These are phyloP conservation scores for Ceratocystis diversiconidia DNA, from an alignment of 2,329 filamentous ascomycete species.

Conservation along the genomic window DNA sequence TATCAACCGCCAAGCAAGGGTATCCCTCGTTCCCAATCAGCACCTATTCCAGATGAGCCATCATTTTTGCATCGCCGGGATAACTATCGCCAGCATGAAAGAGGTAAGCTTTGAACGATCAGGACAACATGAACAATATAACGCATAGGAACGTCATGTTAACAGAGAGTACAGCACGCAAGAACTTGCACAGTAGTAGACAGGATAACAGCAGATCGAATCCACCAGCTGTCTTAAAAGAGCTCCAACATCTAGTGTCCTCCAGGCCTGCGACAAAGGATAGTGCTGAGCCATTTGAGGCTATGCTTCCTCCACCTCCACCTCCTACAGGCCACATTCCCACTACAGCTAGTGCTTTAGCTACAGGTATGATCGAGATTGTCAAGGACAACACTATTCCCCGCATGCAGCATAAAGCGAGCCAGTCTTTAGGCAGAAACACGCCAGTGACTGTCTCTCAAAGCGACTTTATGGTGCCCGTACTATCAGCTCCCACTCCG, in stretches of 20 bases:
- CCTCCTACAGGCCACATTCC: constrained; percentile 30
- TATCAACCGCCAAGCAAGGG: constrained; percentile 41
- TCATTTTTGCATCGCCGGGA: neutral
- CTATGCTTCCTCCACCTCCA: constrained; percentile 44
- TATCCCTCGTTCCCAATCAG: constrained; percentile 49
- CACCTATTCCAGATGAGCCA: constrained; percentile 33
- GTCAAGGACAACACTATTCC: constrained; percentile 34
- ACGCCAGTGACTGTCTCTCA: constrained; percentile 25
- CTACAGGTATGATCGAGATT: constrained; percentile 48
- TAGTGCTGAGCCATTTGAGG: constrained; percentile 20
- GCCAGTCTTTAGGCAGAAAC: neutral
- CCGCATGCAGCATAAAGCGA: neutral
- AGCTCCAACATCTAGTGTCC: constrained; percentile 41
- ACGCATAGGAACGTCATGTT: too few relatives aligned
- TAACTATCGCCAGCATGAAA: neutral
- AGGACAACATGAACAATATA: neutral
- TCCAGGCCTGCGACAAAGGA: neutral
- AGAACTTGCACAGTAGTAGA: constrained; percentile 11
- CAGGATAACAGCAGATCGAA: constrained; percentile 24
- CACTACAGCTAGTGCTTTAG: constrained; percentile 31
- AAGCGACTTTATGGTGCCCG: constrained; percentile 32
- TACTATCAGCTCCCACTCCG: constrained; percentile 33
- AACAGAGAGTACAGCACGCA: neutral
- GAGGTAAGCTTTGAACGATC: neutral
- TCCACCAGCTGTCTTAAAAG: constrained; percentile 40